A percentile compares a stretch with the other conserved stretches of the same genome.
Conservation (phyloP, 73 alveolate genomes). For the Paramecium bursaria region DNA sequence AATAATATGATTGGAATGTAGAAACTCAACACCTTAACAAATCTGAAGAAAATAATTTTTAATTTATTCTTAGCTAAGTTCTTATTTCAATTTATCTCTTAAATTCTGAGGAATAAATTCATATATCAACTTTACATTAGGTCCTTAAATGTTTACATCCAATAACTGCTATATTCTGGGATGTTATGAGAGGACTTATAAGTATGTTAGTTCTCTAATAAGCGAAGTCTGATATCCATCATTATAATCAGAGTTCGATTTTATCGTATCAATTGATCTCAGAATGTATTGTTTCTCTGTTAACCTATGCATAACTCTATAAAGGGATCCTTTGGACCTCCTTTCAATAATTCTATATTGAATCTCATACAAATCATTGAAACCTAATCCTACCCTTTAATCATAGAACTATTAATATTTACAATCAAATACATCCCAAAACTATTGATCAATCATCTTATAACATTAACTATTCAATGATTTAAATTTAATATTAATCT, state of each 20-base stretch:
- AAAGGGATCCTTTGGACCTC: constrained; percentile 85
- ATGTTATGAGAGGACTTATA: constrained; percentile 62
- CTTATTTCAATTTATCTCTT: constrained; percentile 27
- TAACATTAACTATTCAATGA: background rate
- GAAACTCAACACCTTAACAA: constrained; percentile 68
- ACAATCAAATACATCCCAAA: background rate
- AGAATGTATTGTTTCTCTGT: constrained; percentile 66
- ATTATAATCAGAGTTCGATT: constrained; percentile 90
- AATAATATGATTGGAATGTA: constrained; percentile 81
- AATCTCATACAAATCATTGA: constrained; percentile 17
- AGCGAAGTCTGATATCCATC: constrained; percentile 94
- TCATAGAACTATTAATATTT: background rate
- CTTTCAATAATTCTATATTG: constrained; percentile 65
- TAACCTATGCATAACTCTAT: constrained; percentile 73
- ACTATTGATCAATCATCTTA: constrained; percentile 5
- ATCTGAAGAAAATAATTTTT: constrained; percentile 61
- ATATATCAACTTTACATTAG: constrained; percentile 3
- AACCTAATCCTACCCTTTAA: background rate
- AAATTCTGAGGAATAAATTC: constrained; percentile 61
- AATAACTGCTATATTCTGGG: constrained; percentile 42
- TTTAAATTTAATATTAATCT: background rate
- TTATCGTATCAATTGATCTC: constrained; percentile 79
- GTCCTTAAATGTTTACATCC: background rate
- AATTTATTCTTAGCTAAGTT: background rate
- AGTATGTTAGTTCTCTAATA: constrained; percentile 84